Evolutionary conservation across 2,329 filamentous ascomycete species (phyloP), one percentile per base, ranked within the genome.

Genomic region (Fusarium nurragi): DNA sequence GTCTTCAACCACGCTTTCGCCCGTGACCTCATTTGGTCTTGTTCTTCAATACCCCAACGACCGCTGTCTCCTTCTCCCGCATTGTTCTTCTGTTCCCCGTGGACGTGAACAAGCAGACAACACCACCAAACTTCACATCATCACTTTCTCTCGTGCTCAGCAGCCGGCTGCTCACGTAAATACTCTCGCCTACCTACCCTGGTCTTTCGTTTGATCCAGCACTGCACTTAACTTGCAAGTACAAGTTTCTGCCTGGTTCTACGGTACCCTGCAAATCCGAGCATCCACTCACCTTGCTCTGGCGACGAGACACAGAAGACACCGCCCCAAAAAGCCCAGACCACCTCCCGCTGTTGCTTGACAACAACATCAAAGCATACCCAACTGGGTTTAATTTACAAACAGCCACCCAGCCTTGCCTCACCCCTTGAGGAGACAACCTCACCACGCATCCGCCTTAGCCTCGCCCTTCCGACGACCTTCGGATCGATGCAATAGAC

Each of bases 111-210:
- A 72, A 67, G 64, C 66, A 65, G 63, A 58, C 53, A 68, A 55
- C 67, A 70, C 51, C 56, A 72, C 44, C 50, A 55, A 54, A 34
- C 49, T 51, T 50, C 36, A 43, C 48, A 50, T 54, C 48, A n/a
- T 44, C 45, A 63, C 62, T 65, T 68, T 69, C 52, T 44, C 54
- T 71, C 57, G 70, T 71, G 70, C 65, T 72, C 70, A 72, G 69
- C 68, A 72, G 69, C 70, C 66, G 70, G 70, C 68, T 72, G 70
- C 70, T 62, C 69, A 71, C 69, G 55, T 63, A 68, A 69, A 72
- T 26, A 56, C 59, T 60, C 50, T 60, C 41, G 48, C 53, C 49
- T 54, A 44, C 50, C 65, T 52, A 63, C 60, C 57, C 60, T 54
- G 67, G 67, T 65, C 69, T 63, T 53, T 71, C 67, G 55, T 64